phyloP scores from a whole-genome alignment of 257 asterid species.

The Knoxia roxburghii region DNA sequence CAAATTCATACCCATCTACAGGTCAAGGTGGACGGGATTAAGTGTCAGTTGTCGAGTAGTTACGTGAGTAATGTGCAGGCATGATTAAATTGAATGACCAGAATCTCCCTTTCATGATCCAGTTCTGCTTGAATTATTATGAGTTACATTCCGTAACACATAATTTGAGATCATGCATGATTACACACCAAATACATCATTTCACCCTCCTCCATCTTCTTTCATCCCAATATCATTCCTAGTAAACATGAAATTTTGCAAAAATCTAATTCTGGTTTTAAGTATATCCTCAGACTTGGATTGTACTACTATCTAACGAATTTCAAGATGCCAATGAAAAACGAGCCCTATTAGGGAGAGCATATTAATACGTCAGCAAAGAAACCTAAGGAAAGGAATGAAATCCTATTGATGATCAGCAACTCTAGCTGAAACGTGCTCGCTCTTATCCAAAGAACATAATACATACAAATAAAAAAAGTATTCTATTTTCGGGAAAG shows the following conservation, averaged over 20 bases:
- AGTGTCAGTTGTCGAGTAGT: neutral
- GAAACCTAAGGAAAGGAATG: neutral
- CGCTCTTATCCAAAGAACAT: neutral
- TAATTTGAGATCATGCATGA: neutral
- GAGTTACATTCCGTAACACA: neutral
- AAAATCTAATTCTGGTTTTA: neutral
- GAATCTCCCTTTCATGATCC: neutral
- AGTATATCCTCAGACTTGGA: neutral
- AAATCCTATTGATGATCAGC: neutral
- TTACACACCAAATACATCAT: neutral
- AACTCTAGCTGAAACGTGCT: neutral
- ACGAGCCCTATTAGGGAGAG: too few relatives aligned
- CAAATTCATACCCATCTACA: too few relatives aligned
- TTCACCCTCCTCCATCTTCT: neutral
- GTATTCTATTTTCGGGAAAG: neutral
- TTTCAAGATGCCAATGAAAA: too few relatives aligned
- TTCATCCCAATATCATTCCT: neutral
- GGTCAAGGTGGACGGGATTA: neutral
- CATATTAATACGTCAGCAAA: neutral
- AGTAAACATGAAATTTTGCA: neutral
- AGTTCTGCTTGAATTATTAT: neutral
- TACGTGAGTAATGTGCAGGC: neutral
- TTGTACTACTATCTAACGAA: too few relatives aligned
- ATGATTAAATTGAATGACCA: neutral
- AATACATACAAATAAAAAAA: neutral